Evolutionary conservation across 371 early-diverging fungal species (phyloP).

Genomic region (Circinella umbellata): DNA sequence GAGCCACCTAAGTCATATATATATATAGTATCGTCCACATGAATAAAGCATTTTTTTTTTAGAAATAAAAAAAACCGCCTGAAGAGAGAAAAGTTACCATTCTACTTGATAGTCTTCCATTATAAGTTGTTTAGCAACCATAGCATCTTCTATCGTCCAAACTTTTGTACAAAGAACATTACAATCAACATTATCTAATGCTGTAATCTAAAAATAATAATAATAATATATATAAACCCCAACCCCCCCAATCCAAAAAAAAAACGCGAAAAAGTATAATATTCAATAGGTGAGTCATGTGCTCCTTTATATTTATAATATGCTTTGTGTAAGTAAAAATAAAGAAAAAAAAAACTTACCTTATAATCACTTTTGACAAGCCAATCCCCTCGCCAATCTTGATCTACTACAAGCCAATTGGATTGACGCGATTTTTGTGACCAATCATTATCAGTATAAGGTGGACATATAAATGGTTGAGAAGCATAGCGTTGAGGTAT

Average conservation of each 20-base stretch:
- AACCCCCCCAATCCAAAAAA: too few species aligned
- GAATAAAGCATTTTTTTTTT: too few species aligned
- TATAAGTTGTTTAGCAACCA: constrained; percentile 40
- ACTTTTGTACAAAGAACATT: constrained; percentile 40
- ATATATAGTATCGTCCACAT: not conserved
- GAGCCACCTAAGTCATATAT: constrained; percentile 34
- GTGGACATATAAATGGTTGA: constrained; percentile 43
- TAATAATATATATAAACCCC: too few species aligned
- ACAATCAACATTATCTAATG: constrained; percentile 42
- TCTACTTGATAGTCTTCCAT: constrained; percentile 48
- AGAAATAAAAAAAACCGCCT: too few species aligned
- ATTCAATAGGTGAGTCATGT: not conserved
- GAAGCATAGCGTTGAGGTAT: constrained; percentile 37
- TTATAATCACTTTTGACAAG: constrained; percentile 44
- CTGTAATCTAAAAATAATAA: constrained; percentile 36
- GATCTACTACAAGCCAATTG: constrained; percentile 37
- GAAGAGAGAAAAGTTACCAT: constrained; percentile 27
- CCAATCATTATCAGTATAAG: constrained; percentile 28
- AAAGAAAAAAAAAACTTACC: constrained; percentile 17
- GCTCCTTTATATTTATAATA: too few species aligned
- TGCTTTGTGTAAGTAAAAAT: too few species aligned
- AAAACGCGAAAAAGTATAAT: too few species aligned
- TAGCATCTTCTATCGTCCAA: constrained; percentile 40
- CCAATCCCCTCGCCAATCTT: constrained; percentile 47
- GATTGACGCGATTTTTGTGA: constrained; percentile 14